Percentiles rank a stretch among this genome's conserved stretches.
Evolutionary conservation across 2,329 filamentous ascomycete genomes (phyloP).

Genomic region (Talaromyces sp.): DNA sequence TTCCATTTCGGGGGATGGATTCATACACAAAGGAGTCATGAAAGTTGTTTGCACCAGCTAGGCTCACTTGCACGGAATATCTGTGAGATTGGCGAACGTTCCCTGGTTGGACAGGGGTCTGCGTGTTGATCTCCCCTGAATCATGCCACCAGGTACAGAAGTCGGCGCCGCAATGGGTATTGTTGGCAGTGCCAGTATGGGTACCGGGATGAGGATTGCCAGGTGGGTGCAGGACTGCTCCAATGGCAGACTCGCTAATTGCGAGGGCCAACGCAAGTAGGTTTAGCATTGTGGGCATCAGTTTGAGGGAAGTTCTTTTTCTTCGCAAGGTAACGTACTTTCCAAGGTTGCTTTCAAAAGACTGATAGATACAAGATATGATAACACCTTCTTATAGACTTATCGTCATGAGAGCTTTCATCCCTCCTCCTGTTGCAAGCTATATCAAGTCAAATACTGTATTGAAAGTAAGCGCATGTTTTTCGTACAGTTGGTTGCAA

Average conservation of each 20-base stretch:
- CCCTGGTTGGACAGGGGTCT: constrained; percentile 23
- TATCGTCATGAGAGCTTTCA: background rate
- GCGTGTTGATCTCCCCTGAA: constrained; percentile 27
- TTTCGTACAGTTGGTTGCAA: no score
- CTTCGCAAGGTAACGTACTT: background rate
- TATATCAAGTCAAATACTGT: no score
- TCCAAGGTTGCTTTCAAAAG: background rate
- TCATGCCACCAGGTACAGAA: constrained; percentile 25
- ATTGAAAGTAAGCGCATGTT: no score
- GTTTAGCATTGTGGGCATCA: background rate
- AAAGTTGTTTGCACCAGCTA: background rate
- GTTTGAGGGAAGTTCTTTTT: background rate
- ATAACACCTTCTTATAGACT: background rate
- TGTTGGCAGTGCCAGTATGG: background rate
- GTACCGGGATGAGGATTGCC: background rate
- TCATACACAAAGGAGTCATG: constrained; percentile 40
- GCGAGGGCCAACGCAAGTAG: background rate
- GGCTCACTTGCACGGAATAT: constrained; percentile 25
- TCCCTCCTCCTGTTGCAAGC: background rate
- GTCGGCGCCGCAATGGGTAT: background rate
- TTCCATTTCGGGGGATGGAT: constrained; percentile 37
- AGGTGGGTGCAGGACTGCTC: background rate
- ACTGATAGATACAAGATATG: background rate
- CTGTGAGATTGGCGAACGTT: constrained; percentile 29
- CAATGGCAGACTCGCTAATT: background rate